Evolutionary conservation across 208 protist species (phyloP), one percentile per base, ranked within the genome.

Genomic region (Leishmania braziliensis): DNA sequence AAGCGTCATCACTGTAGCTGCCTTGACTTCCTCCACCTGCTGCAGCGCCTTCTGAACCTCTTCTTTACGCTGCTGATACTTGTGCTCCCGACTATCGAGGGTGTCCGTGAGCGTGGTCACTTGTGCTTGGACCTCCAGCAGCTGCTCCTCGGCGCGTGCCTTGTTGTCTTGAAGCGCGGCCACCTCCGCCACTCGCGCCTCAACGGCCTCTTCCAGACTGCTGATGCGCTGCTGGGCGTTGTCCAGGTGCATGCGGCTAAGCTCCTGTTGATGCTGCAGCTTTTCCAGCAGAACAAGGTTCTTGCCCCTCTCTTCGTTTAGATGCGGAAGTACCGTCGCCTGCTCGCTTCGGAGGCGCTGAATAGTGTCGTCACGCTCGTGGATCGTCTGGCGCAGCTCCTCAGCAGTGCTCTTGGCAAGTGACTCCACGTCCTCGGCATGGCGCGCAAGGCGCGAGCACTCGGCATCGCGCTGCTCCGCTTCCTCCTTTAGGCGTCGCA

Each of bases 361-460:
- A 56, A 95, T 90, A 33, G 80, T 87, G 16, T 85, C 77, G 56
- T 93, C 88, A 48, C 86, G 92, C 12, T 72, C 62, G n/a, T 78
- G 50, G 46, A 94, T 26, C 54, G 82, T 77, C 65, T 71, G 72
- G 53, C 84, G 87, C 18, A 95, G 79, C 56, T 93, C 90, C 76
- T 92, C 88, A 29, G 86, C 78, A 18, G 85, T 92, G 39, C 80
- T 74, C 48, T 86, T 83, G 43, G 90, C 89, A n/a, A 92, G 79
- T 68, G 73, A 76, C 81, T 95, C 92, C 58, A 91, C 89, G 51
- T 93, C 89, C 69, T 82, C 85, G 5, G 92, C 90, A 81, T 93
- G 92, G 48, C 84, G 72, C 23, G 82, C 65, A 5, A 91, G 81
- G 9, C 87, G 86, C 18, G 70, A 51, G 43, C 84, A 93, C 63